These are phyloP conservation scores for Ogataea pini DNA, from an alignment of 805 yeast genomes.

Conservation along the genomic window DNA sequence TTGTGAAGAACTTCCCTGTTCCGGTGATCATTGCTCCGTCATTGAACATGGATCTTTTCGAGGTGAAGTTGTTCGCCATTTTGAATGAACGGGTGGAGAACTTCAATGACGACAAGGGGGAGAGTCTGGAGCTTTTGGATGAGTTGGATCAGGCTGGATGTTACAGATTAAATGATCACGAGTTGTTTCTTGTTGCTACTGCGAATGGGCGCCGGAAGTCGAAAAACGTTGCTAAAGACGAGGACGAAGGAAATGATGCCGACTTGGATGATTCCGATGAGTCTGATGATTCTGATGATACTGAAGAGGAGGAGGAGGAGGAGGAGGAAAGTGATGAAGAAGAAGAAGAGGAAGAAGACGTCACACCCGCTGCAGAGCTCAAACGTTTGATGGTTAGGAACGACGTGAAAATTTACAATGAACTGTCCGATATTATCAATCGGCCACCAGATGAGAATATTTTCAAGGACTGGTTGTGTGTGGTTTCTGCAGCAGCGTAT, in stretches of 20 bases:
- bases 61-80: constrained; percentile 41
- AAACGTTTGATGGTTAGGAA: constrained; percentile 27
- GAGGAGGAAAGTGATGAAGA: constrained; percentile 14
- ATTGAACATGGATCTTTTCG: constrained; percentile 54
- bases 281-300: background rate
- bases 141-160: constrained; percentile 31
- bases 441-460: constrained; percentile 29
- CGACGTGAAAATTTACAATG: constrained; percentile 30
- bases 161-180: constrained; percentile 29
- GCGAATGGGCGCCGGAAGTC: background rate
- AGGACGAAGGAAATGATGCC: constrained; percentile 10
- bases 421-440: constrained; percentile 23
- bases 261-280: constrained; percentile 7
- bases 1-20: constrained; percentile 62
- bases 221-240: background rate
- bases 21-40: constrained; percentile 73
- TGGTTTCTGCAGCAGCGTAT: constrained; percentile 36
- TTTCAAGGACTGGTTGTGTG: constrained; percentile 32
- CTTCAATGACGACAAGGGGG: constrained; percentile 14
- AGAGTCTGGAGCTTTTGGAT: constrained; percentile 18
- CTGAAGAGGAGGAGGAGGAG: constrained; percentile 2
- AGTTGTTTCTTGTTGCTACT: constrained; percentile 12
- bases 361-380: constrained; percentile 27
- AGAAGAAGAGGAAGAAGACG: constrained; percentile 17
- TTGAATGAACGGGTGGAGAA: constrained; percentile 28